Evolutionary conservation across 176 grass and related monocot species (phyloP), one percentile per base, ranked within the genome.

Genomic region (Eragrostis nindensis): DNA sequence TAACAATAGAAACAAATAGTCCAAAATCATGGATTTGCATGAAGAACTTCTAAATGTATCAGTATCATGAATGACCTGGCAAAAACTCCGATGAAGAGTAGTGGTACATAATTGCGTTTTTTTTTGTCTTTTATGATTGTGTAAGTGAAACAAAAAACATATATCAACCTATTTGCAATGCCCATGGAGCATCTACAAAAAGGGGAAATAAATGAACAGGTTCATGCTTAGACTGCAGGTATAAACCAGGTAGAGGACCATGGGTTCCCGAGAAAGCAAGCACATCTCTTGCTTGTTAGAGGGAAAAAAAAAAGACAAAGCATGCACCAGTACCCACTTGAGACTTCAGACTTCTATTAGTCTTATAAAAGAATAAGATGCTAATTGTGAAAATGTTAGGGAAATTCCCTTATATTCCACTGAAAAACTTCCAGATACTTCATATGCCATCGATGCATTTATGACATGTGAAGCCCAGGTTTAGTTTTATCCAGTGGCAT

Each of bases 31-130:
- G 16, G 49, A 75, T 22, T n/a, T 50, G 11, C 52, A 75, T 81
- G 19, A 59, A 81, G 46, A 86, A 81, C 62, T 16, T 75, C 15
- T 76, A 40, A 36, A 63, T 63, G 53, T 8, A 39, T 70, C 56
- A 46, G 8, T 50, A 9, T 67, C 44, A 64, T 66, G 56, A 18
- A 53, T 75, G 22, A 75, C 17, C 5, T 5, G 29, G 3, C 57
- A 36, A 76, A 81, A 21, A 12, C 19, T 69, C 66, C 9, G 38
- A 59, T 70, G 49, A 81, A 81, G 52, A 70, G 66, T 2, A 57
- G 11, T 39, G 52, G 38, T 8, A 39, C 2, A 36, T 8, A 15
- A 5, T 22, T n/a, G n/a, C n/a, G 4, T 36, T 36, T 36, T 63
- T 44, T 61, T 62, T 36, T 48, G 2, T 5, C 27, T 64, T 64